Percentiles rank a stretch among this genome's conserved stretches.
Conservation (phyloP, 2,329 filamentous ascomycete species). For the Colletotrichum limetticola region DNA sequence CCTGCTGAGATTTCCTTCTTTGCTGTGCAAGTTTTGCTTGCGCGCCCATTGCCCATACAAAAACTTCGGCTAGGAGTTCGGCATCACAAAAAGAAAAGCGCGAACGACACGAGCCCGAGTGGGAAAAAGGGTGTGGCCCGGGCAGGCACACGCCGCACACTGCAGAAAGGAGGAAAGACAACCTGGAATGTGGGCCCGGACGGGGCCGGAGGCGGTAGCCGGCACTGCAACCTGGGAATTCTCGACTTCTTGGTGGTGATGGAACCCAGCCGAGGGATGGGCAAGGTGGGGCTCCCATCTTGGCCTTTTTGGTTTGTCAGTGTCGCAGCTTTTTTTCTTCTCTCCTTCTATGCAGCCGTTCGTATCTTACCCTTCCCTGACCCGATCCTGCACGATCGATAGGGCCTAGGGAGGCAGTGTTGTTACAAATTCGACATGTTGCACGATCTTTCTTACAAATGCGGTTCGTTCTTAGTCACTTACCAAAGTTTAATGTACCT, state of each 20-base stretch:
- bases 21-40: neutral
- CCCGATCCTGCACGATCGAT: neutral
- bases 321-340: neutral
- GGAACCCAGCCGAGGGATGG: neutral
- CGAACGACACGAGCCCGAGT: constrained; percentile 21
- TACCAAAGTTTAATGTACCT: neutral
- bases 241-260: neutral
- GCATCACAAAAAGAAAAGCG: constrained; percentile 13
- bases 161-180: neutral
- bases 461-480: neutral
- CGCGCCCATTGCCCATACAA: neutral
- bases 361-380: neutral
- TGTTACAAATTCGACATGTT: constrained; percentile 10
- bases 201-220: constrained; percentile 25
- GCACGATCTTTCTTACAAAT: neutral
- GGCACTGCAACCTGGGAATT: neutral
- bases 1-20: neutral
- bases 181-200: neutral
- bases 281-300: neutral
- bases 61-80: constrained; percentile 21
- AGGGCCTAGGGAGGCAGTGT: constrained; percentile 22
- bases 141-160: neutral
- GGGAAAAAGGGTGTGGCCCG: neutral
- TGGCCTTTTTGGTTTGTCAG: neutral
- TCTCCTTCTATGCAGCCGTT: neutral